A percentile compares a stretch with the other conserved stretches of the same genome.
Evolutionary conservation across 1,284 basidiomycete species (phyloP).

Genomic region (Sphaerobolus stellatus): DNA sequence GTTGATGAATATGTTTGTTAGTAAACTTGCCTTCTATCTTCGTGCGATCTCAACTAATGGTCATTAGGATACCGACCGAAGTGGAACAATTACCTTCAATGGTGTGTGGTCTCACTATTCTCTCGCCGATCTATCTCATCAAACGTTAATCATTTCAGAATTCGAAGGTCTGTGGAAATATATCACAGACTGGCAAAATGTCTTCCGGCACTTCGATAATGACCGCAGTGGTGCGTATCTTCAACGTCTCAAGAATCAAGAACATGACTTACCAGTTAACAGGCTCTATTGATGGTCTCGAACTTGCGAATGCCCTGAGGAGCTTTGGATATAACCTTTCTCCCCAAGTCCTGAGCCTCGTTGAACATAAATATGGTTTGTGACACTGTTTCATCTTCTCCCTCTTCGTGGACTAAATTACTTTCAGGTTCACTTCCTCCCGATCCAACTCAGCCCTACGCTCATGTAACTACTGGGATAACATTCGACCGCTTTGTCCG

Average conservation of each 20-base stretch:
- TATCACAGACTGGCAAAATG: constrained; percentile 76
- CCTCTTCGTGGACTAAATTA: constrained; percentile 6
- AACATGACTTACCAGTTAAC: constrained; percentile 47
- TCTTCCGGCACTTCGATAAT: constrained; percentile 73
- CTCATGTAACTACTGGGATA: constrained; percentile 65
- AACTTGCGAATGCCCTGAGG: constrained; percentile 66
- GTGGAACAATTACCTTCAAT: constrained; percentile 69
- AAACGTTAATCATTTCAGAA: too few relatives aligned
- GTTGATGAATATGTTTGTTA: constrained; percentile 66
- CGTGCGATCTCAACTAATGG: constrained; percentile 13
- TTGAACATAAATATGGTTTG: constrained; percentile 79
- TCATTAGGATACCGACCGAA: constrained; percentile 66
- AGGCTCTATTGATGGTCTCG: constrained; percentile 72
- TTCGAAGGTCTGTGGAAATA: constrained; percentile 81
- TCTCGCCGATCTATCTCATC: constrained; percentile 6
- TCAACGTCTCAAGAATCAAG: neutral
- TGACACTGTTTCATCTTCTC: constrained; percentile 19
- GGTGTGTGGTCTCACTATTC: constrained; percentile 39
- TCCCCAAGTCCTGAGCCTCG: constrained; percentile 55
- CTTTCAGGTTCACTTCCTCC: constrained; percentile 55
- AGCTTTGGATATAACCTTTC: constrained; percentile 78
- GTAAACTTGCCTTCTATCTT: constrained; percentile 17
- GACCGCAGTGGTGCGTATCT: constrained; percentile 38
- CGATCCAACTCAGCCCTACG: constrained; percentile 34
- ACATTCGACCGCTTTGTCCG: constrained; percentile 82